phyloP scores from a whole-genome alignment of 176 grass and related monocot species.

The Phyllostachys edulis region DNA sequence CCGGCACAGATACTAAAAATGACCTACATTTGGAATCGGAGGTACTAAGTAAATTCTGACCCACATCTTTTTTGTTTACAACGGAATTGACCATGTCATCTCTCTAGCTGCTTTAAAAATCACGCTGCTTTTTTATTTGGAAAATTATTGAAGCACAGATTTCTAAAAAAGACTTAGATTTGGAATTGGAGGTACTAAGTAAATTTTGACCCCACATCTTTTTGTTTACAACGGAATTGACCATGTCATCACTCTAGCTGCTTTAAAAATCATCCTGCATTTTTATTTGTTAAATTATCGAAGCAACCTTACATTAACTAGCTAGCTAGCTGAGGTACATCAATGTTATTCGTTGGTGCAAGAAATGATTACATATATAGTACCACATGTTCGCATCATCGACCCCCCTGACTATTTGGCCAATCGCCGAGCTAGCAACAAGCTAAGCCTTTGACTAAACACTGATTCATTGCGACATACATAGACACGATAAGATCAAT shows the following conservation, averaged over 20 bases:
- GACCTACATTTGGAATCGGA: no score
- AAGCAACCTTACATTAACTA: neutral
- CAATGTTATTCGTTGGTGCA: neutral
- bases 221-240: neutral
- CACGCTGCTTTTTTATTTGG: neutral
- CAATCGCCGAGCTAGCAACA: neutral
- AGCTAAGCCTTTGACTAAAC: neutral
- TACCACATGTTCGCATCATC: neutral
- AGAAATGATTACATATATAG: neutral
- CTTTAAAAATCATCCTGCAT: neutral
- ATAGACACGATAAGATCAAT: neutral
- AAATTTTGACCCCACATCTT: neutral
- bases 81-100: neutral
- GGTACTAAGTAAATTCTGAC: neutral
- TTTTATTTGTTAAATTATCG: neutral
- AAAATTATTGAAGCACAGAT: neutral
- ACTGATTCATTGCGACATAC: neutral
- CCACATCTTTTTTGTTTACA: neutral
- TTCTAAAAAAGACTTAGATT: no score
- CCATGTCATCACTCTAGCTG: neutral
- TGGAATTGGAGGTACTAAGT: no score
- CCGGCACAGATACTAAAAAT: no score
- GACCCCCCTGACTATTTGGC: neutral
- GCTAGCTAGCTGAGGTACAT: neutral
- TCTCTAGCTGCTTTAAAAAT: neutral